A percentile compares a stretch with the other conserved stretches of the same genome.
Conservation (phyloP, 176 grass and related monocot genomes). For the Hsuehochloa calcarea region DNA sequence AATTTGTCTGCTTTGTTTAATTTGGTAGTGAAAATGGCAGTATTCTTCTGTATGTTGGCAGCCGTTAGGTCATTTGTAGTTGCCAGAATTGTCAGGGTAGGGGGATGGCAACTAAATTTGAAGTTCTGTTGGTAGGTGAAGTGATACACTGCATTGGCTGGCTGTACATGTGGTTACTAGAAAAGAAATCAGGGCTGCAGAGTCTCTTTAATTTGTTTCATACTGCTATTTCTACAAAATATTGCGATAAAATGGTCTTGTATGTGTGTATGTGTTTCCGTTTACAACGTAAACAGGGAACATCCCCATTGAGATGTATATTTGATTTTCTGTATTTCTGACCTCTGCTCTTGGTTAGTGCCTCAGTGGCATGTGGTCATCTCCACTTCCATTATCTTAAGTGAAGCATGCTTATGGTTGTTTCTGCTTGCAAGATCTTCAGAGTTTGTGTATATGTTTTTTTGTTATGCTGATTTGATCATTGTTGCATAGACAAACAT, state of each 20-base stretch:
- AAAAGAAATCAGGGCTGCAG: background rate
- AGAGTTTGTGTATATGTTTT: background rate
- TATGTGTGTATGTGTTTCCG: background rate
- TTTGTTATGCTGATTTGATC: slow-evolving; percentile 13
- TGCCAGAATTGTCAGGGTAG: background rate
- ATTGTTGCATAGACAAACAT: slow-evolving; percentile 35
- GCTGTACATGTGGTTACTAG: background rate
- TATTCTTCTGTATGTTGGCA: background rate
- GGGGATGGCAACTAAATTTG: background rate
- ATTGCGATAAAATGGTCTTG: background rate
- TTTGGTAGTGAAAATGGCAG: background rate
- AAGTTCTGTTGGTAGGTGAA: background rate
- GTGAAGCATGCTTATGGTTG: background rate
- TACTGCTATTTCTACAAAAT: background rate
- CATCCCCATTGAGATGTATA: background rate
- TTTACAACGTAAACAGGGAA: background rate
- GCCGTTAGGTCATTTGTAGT: background rate
- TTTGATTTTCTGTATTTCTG: background rate
- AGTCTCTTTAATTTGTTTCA: background rate
- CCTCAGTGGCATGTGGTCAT: background rate
- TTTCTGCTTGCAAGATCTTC: background rate
- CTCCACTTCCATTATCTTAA: background rate
- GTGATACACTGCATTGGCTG: background rate
- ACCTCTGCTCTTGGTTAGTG: background rate
- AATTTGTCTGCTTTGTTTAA: background rate